Conservation (phyloP, 768 basidiomycete species). For the Suillus plorans region DNA sequence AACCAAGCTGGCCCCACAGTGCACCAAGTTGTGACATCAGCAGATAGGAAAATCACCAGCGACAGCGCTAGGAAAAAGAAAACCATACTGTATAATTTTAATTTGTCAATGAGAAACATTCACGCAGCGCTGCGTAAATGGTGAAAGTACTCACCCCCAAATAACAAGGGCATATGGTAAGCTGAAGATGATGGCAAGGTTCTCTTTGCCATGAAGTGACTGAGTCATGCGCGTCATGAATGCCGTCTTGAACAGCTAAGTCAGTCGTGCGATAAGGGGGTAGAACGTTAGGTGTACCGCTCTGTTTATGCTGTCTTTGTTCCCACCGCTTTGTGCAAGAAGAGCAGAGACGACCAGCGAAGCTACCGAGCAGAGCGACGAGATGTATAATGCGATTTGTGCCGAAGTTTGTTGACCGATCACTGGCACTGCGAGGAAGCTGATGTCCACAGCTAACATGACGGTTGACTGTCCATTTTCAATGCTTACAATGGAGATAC, state of each 20-base stretch:
- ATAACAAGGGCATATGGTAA: conserved; percentile 51
- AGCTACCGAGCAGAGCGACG: conserved; percentile 8
- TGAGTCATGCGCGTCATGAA: conserved; percentile 15
- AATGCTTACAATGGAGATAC: background rate
- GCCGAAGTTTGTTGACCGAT: conserved; percentile 14
- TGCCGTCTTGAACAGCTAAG: background rate
- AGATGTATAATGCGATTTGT: conserved; percentile 7
- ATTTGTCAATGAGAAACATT: background rate
- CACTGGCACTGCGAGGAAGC: conserved; percentile 33
- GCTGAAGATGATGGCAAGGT: conserved; percentile 48
- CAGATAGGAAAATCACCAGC: conserved; percentile 4
- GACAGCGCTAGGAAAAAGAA: conserved; percentile 10
- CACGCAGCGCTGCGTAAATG: background rate
- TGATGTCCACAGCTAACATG: conserved; percentile 32
- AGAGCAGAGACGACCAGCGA: conserved; percentile 12
- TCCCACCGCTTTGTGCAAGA: conserved; percentile 29
- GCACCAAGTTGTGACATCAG: background rate
- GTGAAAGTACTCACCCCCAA: conserved; percentile 43
- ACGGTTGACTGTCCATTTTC: conserved; percentile 28
- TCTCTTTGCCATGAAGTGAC: conserved; percentile 36
- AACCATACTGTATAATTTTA: conserved; percentile 4
- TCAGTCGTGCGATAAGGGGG: background rate
- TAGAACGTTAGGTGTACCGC: conserved; percentile 32
- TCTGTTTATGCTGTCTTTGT: conserved; percentile 33
- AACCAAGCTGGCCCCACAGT: conserved; percentile 5